Evolutionary conservation across 2,329 filamentous ascomycete species (phyloP).

Genomic region (Phoma herbarum): DNA sequence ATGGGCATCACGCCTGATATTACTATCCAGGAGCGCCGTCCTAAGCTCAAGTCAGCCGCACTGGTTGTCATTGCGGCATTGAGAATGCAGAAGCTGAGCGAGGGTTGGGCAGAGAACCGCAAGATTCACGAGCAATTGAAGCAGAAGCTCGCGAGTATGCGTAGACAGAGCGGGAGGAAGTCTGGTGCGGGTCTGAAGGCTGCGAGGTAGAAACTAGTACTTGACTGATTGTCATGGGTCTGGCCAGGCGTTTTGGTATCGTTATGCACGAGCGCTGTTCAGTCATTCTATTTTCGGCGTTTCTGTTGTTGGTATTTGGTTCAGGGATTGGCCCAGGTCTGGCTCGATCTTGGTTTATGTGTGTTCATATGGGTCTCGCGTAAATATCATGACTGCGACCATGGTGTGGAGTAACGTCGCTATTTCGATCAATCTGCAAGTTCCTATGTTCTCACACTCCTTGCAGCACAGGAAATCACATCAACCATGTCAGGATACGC

Average conservation of each 20-base stretch:
- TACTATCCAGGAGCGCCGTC: conserved; percentile 56
- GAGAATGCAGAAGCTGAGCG: conserved; percentile 60
- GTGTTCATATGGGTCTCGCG: not conserved
- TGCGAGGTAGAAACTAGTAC: conserved; percentile 24
- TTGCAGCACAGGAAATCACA: not conserved
- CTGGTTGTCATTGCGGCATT: conserved; percentile 60
- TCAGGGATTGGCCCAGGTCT: not conserved
- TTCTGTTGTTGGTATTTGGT: not conserved
- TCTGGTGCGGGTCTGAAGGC: conserved; percentile 29
- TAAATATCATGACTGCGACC: not conserved
- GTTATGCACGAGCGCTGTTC: conserved; percentile 36
- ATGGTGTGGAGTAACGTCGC: not conserved
- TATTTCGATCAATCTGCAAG: not conserved
- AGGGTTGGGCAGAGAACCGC: conserved; percentile 60
- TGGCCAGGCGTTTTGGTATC: conserved; percentile 28
- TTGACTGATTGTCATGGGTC: conserved; percentile 29
- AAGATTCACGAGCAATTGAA: conserved; percentile 59
- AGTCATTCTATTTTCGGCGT: not conserved
- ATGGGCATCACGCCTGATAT: conserved; percentile 73
- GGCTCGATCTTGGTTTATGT: not conserved
- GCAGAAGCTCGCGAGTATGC: conserved; percentile 58
- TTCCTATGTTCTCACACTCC: not conserved
- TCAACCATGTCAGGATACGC: not conserved
- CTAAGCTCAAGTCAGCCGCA: conserved; percentile 59
- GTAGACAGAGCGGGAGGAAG: conserved; percentile 34